Evolutionary conservation across 805 yeast genomes (phyloP).

Genomic region (Priceomyces castillae): DNA sequence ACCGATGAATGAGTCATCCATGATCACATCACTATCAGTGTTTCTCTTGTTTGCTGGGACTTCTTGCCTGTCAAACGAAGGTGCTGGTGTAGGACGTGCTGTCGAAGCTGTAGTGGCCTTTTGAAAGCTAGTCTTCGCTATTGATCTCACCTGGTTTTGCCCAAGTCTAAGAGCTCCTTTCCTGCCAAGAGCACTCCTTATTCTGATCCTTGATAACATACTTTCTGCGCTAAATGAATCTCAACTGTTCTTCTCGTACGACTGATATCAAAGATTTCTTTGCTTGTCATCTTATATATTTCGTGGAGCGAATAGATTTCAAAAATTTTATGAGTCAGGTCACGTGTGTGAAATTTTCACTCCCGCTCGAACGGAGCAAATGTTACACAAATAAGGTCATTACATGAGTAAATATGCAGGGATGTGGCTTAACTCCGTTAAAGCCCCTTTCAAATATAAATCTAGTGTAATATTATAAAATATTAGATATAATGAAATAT

Average conservation of each 20-base stretch:
- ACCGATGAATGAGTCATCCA: conserved; percentile 90
- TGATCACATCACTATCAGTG: conserved; percentile 17
- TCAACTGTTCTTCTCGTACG: too few species aligned
- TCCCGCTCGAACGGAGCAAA: conserved; percentile 10
- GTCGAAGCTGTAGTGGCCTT: conserved; percentile 30
- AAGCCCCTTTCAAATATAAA: too few species aligned
- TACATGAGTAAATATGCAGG: too few species aligned
- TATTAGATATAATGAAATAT: too few species aligned
- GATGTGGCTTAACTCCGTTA: too few species aligned
- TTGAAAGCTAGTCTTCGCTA: conserved; percentile 29
- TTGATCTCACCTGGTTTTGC: conserved; percentile 21
- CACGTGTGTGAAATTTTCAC: not conserved
- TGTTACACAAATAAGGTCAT: not conserved
- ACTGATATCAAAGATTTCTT: not conserved
- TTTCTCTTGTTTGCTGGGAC: conserved; percentile 4
- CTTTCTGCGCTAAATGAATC: not conserved
- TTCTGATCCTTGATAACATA: conserved; percentile 21
- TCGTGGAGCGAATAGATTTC: conserved; percentile 2
- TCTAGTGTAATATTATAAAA: too few species aligned
- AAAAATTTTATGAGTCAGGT: conserved; percentile 19
- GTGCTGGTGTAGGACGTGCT: conserved; percentile 37
- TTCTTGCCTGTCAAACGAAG: conserved; percentile 45
- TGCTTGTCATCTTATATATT: not conserved
- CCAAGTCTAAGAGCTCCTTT: conserved; percentile 12
- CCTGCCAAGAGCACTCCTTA: conserved; percentile 5